These are phyloP conservation scores for Ramularia endophylla DNA, from an alignment of 2,329 filamentous ascomycete genomes.

Conservation along the genomic window DNA sequence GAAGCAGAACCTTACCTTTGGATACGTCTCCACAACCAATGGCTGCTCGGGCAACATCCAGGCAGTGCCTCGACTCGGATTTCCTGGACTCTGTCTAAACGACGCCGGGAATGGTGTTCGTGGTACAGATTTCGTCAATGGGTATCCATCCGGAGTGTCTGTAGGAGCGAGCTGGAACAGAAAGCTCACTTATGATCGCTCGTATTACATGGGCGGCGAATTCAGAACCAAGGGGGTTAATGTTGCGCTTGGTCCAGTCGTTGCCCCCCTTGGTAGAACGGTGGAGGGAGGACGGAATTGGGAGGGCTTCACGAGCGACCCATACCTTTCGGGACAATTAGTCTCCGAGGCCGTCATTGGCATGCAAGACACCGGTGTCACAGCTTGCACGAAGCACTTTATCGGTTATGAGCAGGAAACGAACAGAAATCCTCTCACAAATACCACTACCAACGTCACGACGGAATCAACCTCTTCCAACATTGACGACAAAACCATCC, in stretches of 20 bases:
- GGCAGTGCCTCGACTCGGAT: conserved; percentile 33
- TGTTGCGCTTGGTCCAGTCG: conserved; percentile 27
- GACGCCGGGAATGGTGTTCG: conserved; percentile 35
- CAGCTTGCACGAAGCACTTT: conserved; percentile 30
- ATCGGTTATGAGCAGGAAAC: conserved; percentile 43
- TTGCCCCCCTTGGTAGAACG: conserved; percentile 27
- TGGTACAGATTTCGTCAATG: conserved; percentile 49
- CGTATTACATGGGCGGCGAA: conserved; percentile 28
- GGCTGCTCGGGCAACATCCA: conserved; percentile 51
- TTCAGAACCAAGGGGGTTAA: conserved; percentile 28
- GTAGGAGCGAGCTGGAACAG: conserved; percentile 35
- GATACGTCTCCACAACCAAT: too few species aligned
- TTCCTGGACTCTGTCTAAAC: conserved; percentile 37
- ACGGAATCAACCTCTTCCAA: conserved; percentile 53
- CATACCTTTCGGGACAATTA: conserved; percentile 25
- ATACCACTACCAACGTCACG: too few species aligned
- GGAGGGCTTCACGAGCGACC: conserved; percentile 59
- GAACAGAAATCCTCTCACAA: too few species aligned
- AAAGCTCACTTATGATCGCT: conserved; percentile 27
- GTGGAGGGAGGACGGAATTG: conserved; percentile 30
- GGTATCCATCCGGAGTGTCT: conserved; percentile 33
- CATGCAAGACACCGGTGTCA: conserved; percentile 33
- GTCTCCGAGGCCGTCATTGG: conserved; percentile 21
- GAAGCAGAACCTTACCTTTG: conserved; percentile 37
- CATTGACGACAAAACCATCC: conserved; percentile 56